phyloP scores from a whole-genome alignment of 768 basidiomycete genomes.

The Trichaptum fuscoviolaceum region DNA sequence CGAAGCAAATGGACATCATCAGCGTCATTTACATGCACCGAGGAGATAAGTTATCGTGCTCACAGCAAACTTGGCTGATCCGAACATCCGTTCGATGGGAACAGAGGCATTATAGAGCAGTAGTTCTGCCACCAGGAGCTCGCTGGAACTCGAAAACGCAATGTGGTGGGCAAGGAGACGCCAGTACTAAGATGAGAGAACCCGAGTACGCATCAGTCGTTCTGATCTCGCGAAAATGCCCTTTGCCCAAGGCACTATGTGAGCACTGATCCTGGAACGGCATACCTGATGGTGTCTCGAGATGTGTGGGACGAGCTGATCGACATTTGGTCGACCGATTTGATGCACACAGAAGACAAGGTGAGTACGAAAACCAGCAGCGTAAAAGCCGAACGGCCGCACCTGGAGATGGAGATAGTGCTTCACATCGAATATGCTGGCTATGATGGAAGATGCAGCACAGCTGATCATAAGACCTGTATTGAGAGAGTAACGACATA shows the following conservation, averaged over 20 bases:
- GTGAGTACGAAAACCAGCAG: conserved; percentile 5
- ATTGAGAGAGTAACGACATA: conserved; percentile 4
- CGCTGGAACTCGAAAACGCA: conserved; percentile 79
- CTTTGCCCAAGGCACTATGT: neutral
- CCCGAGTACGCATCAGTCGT: neutral
- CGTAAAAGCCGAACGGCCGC: conserved; percentile 15
- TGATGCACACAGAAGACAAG: neutral
- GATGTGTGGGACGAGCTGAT: conserved; percentile 78
- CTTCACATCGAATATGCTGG: conserved; percentile 80
- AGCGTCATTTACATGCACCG: neutral
- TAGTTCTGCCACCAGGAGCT: conserved; percentile 72
- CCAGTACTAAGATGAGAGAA: conserved; percentile 64
- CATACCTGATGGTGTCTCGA: conserved; percentile 85
- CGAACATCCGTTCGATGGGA: conserved; percentile 79
- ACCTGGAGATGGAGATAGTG: conserved; percentile 86
- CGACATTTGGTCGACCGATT: neutral
- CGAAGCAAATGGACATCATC: conserved; percentile 10
- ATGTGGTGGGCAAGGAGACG: conserved; percentile 68
- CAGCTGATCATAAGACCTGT: conserved; percentile 73
- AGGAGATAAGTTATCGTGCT: conserved; percentile 20
- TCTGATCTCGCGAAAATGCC: neutral
- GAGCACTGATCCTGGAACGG: conserved; percentile 7
- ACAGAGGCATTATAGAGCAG: conserved; percentile 67
- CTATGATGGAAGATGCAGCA: conserved; percentile 67
- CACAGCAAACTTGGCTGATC: conserved; percentile 83